A percentile compares a stretch with the other conserved stretches of the same genome.
phyloP scores from a whole-genome alignment of 495 filamentous ascomycete species.

The Rusavskia elegans region DNA sequence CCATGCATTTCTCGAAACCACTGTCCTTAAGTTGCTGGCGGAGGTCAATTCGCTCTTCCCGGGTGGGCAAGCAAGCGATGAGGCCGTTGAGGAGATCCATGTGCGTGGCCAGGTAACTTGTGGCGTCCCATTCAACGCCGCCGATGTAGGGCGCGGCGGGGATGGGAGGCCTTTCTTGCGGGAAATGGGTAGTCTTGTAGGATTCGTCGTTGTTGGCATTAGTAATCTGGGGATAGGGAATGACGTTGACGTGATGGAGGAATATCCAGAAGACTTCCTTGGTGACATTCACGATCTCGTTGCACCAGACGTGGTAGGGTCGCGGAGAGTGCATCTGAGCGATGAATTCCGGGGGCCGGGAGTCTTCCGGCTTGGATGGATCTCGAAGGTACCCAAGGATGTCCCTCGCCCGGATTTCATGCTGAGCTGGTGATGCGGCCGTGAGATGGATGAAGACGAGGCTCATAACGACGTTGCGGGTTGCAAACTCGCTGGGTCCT shows the following conservation, averaged over 20 bases:
- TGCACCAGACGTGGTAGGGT: constrained; percentile 86
- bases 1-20: constrained; percentile 86
- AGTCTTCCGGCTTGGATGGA: constrained; percentile 56
- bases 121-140: constrained; percentile 97
- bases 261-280: constrained; percentile 99
- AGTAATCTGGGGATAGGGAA: constrained; percentile 30
- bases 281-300: constrained; percentile 77
- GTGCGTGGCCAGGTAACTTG: constrained; percentile 85
- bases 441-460: constrained; percentile 76
- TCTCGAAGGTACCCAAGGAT: constrained; percentile 71
- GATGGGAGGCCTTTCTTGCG: constrained; percentile 72
- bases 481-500: constrained; percentile 90
- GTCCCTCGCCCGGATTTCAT: constrained; percentile 42
- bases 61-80: constrained; percentile 63
- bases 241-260: constrained; percentile 78
- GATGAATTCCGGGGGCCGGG: constrained; percentile 70
- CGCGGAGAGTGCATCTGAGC: constrained; percentile 72
- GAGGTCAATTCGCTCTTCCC: constrained; percentile 58
- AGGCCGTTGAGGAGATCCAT: constrained; percentile 87
- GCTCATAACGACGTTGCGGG: constrained; percentile 70
- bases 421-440: constrained; percentile 31
- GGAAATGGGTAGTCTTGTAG: constrained; percentile 66
- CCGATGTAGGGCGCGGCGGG: constrained; percentile 94
- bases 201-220: neutral
- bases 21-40: constrained; percentile 62